A percentile compares a stretch with the other conserved stretches of the same genome.
These are phyloP conservation scores for Amphibolis antarctica DNA, from an alignment of 106 monocot genomes.

Conservation along the genomic window DNA sequence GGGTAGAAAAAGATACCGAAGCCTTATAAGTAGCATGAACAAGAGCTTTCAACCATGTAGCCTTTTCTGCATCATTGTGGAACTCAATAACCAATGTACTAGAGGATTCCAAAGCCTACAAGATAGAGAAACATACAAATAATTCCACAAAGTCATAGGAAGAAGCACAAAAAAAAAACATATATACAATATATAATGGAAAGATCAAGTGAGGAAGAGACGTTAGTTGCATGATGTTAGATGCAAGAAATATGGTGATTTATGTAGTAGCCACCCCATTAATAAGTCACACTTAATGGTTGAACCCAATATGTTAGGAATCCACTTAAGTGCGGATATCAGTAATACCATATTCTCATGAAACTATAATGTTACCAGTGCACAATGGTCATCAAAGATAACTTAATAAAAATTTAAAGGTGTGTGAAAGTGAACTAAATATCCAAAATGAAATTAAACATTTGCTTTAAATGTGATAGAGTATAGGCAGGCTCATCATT, in stretches of 20 bases:
- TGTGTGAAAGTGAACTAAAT: too few relatives aligned
- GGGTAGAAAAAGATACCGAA: conserved; percentile 38
- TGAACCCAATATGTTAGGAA: not conserved
- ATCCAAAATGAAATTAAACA: too few relatives aligned
- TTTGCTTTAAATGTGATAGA: too few relatives aligned
- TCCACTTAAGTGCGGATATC: too few relatives aligned
- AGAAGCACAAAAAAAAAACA: conserved; percentile 3
- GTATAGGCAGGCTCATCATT: too few relatives aligned
- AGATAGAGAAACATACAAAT: not conserved
- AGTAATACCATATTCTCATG: too few relatives aligned
- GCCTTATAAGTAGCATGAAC: conserved; percentile 81
- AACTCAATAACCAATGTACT: conserved; percentile 85
- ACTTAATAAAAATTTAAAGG: too few relatives aligned
- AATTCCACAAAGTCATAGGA: not conserved
- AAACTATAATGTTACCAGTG: too few relatives aligned
- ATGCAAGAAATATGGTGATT: not conserved
- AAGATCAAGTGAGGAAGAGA: not conserved
- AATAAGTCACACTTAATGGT: not conserved
- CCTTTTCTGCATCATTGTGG: conserved; percentile 49
- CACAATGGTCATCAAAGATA: too few relatives aligned
- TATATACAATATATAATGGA: not conserved
- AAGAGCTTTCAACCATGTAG: conserved; percentile 65
- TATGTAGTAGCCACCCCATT: not conserved
- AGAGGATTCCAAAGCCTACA: conserved; percentile 85
- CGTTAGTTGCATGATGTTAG: not conserved